A percentile compares a stretch with the other conserved stretches of the same genome.
phyloP scores from a whole-genome alignment of 306 rosid species.

The Ammopiptanthus mongolicus region DNA sequence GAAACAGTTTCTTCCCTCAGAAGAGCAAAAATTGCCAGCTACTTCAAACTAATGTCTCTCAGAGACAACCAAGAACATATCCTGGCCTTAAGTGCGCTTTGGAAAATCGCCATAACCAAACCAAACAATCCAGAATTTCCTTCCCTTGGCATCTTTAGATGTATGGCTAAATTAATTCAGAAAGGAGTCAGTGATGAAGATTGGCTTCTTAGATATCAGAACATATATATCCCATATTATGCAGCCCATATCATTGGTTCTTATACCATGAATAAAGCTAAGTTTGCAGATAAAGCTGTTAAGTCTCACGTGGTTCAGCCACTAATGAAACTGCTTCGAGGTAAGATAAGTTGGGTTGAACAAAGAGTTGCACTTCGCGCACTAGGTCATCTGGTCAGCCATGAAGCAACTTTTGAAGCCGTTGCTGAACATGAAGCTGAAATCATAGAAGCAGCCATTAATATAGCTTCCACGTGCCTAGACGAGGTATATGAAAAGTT shows the following conservation, averaged over 20 bases:
- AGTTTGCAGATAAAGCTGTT: constrained; percentile 42
- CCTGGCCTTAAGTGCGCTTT: constrained; percentile 43
- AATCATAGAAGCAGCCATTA: constrained; percentile 38
- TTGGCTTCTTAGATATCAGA: constrained; percentile 56
- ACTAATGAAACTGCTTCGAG: constrained; percentile 48
- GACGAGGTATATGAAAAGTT: constrained; percentile 44
- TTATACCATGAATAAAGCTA: constrained; percentile 46
- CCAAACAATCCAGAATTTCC: constrained; percentile 61
- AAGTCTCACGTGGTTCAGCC: constrained; percentile 50
- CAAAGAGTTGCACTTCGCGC: constrained; percentile 68
- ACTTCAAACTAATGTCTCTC: constrained; percentile 51
- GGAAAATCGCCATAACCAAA: constrained; percentile 59
- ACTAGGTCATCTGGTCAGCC: constrained; percentile 55
- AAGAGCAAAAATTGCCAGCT: constrained; percentile 28
- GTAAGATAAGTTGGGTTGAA: constrained; percentile 69
- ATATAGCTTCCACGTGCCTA: constrained; percentile 37
- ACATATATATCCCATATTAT: constrained; percentile 60
- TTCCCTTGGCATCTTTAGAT: constrained; percentile 56
- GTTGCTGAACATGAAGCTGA: constrained; percentile 36
- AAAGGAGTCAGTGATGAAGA: constrained; percentile 36
- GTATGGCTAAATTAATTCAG: constrained; percentile 53
- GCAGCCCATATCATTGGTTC: constrained; percentile 78
- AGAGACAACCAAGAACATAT: constrained; percentile 44
- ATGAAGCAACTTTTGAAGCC: constrained; percentile 45
- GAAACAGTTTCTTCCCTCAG: constrained; percentile 40